phyloP scores from a whole-genome alignment of 2,329 filamentous ascomycete species.

The Phaeomoniella chlamydospora region DNA sequence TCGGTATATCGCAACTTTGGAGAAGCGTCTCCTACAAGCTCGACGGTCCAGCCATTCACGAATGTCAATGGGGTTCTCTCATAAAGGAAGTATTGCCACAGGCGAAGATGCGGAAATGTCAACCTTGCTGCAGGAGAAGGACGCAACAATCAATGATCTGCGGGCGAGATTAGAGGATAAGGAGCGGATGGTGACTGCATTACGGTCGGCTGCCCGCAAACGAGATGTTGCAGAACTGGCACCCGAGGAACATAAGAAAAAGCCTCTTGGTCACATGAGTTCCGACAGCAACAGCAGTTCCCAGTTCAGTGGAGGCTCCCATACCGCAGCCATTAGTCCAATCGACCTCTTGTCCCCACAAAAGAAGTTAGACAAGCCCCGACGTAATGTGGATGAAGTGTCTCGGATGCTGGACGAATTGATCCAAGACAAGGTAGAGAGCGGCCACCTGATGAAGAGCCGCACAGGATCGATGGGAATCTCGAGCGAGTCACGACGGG shows the following conservation, averaged over 20 bases:
- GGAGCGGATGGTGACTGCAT: conserved; percentile 77
- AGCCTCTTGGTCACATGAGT: conserved; percentile 12
- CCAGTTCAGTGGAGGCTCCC: conserved; percentile 2
- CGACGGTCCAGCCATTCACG: conserved; percentile 79
- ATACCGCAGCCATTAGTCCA: conserved; percentile 8
- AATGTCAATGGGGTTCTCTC: conserved; percentile 58
- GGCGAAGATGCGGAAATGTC: conserved; percentile 66
- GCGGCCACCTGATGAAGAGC: conserved; percentile 54
- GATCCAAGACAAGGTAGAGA: conserved; percentile 79
- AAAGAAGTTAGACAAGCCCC: conserved; percentile 33
- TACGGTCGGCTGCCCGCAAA: conserved; percentile 73
- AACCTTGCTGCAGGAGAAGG: conserved; percentile 68
- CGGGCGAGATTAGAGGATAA: conserved; percentile 83
- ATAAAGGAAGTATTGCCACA: conserved; percentile 48
- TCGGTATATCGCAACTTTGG: conserved; percentile 84
- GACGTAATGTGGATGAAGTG: conserved; percentile 76
- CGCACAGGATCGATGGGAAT: conserved; percentile 52
- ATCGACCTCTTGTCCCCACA: conserved; percentile 17
- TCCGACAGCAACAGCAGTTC: conserved; percentile 14
- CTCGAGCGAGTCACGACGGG: conserved; percentile 24
- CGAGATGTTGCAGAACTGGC: conserved; percentile 62
- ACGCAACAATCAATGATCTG: conserved; percentile 84
- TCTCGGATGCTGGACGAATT: conserved; percentile 89
- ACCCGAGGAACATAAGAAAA: conserved; percentile 15
- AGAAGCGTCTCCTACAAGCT: conserved; percentile 83